Conservation (phyloP, 176 grass and related monocot species). For the Metroxylon sagu region DNA sequence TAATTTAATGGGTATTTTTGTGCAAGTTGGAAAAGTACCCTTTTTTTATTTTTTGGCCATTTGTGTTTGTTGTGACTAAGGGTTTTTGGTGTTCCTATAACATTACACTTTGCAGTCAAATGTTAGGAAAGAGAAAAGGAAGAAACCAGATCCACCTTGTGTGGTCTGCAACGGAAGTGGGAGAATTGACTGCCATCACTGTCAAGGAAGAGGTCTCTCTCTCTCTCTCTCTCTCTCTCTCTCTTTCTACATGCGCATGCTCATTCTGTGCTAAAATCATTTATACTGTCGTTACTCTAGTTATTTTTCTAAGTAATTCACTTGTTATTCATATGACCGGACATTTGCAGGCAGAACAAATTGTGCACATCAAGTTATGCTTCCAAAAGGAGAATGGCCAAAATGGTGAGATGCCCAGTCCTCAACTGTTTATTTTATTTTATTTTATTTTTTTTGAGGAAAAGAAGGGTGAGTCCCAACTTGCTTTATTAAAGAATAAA, state of each 20-base stretch:
- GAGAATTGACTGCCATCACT: conserved; percentile 46
- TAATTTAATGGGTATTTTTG: too few species aligned
- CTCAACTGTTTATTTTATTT: not conserved
- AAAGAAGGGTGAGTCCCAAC: too few species aligned
- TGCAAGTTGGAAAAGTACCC: too few species aligned
- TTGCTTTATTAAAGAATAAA: too few species aligned
- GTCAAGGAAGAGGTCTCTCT: conserved; percentile 46
- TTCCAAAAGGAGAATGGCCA: conserved; percentile 69
- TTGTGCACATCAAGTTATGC: conserved; percentile 33
- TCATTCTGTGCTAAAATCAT: not conserved
- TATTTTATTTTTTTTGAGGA: too few species aligned
- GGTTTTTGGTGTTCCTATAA: too few species aligned
- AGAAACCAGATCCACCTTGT: conserved; percentile 44
- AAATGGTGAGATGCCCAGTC: conserved; percentile 36
- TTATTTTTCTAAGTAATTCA: not conserved
- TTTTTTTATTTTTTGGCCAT: not conserved
- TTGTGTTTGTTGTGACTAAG: not conserved
- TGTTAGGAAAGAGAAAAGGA: conserved; percentile 50
- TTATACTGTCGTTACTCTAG: not conserved
- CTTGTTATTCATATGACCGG: not conserved
- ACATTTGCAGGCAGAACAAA: conserved; percentile 50
- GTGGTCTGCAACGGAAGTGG: conserved; percentile 50
- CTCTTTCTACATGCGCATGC: too few species aligned
- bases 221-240: not conserved
- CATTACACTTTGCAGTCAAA: conserved; percentile 35